Base-by-base conservation (phyloP, 1,284 basidiomycete species). In the Rhodotorula sp. region DNA sequence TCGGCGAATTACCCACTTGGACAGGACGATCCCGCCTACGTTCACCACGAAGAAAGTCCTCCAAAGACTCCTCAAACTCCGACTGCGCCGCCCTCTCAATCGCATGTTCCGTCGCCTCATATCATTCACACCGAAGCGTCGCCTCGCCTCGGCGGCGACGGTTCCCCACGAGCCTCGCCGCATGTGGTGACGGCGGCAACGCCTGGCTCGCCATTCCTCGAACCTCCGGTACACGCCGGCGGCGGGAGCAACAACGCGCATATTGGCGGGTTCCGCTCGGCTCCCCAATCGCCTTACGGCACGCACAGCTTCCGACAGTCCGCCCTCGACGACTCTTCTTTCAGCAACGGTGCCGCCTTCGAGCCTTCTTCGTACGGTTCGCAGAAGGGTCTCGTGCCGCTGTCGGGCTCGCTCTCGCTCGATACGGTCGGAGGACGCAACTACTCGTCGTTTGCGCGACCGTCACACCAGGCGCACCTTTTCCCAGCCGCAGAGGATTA, bases 1-100 rank as follows among this genome's bases (percentile, higher is more conserved):
- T 76, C 75, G 10, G 75, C 75, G 12, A 76, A 72, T 29, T 76
- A 76, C 52, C 66, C 70, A 14, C 54, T 70, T 23, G 57, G 65
- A 12, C 31, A 63, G 12, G 66, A 65, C 56, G 72, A 61, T 21
- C 5, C 54, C 1, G 51, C 56, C 15, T 57, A 54, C 4, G 18
- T n/a, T 8, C 15, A 29, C 20, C 54, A 51, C 20, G n/a, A n/a
- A 23, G n/a, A 51, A 10, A 23, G 21, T 15, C 39, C 59, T 3
- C 26, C 54, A 39, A 39, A 51, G 31, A 62, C 46, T 6, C 31
- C 51, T 20, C 65, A 20, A 23, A 34, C 49, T 12, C 21, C 29
- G 31, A 39, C n/a, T 15, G 23, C 31, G 7, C 21, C 39, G 26
- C 26, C 59, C 21, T 48, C 66, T 7, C 66, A 51, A 10, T 21